These are phyloP conservation scores for Penicillium sp. DNA, from an alignment of 2,329 filamentous ascomycete genomes.

Conservation along the genomic window DNA sequence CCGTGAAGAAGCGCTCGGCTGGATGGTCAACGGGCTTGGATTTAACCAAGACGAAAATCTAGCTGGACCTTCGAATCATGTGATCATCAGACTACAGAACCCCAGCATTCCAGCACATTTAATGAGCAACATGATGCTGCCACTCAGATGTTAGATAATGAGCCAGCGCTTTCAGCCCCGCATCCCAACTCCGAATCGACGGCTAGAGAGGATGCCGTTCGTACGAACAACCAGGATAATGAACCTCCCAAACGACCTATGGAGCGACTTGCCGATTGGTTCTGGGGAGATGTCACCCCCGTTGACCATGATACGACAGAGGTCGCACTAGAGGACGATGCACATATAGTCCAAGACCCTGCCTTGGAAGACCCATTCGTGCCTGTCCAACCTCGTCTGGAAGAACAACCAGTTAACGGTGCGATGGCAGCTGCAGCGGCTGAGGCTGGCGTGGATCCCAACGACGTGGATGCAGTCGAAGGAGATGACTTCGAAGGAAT, in stretches of 20 bases:
- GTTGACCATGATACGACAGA: slow-evolving; percentile 32
- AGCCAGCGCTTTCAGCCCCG: neutral
- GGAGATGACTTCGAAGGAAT: slow-evolving; percentile 94
- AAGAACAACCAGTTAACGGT: slow-evolving; percentile 7
- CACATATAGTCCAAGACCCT: slow-evolving; percentile 56
- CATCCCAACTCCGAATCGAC: neutral
- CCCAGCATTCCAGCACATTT: neutral
- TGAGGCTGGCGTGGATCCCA: slow-evolving; percentile 59
- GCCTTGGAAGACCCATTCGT: slow-evolving; percentile 59
- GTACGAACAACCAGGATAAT: slow-evolving; percentile 7
- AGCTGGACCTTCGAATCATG: slow-evolving; percentile 2
- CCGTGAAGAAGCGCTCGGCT: slow-evolving; percentile 54
- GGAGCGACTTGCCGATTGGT: slow-evolving; percentile 38
- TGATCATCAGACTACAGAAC: neutral
- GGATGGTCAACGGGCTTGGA: slow-evolving; percentile 54
- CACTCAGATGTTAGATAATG: neutral
- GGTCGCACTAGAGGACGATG: slow-evolving; percentile 50
- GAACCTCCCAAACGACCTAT: slow-evolving; percentile 18
- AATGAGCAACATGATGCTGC: neutral
- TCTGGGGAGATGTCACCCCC: slow-evolving; percentile 42
- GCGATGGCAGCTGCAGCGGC: slow-evolving; percentile 30
- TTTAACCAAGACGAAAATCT: slow-evolving; percentile 12
- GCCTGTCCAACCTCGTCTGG: slow-evolving; percentile 42
- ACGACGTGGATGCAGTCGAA: slow-evolving; percentile 52
- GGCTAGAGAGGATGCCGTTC: neutral